These are phyloP conservation scores for Physcomitrellopsis africana DNA, from an alignment of 225 moss, liverwort and hornwort species.

Conservation along the genomic window DNA sequence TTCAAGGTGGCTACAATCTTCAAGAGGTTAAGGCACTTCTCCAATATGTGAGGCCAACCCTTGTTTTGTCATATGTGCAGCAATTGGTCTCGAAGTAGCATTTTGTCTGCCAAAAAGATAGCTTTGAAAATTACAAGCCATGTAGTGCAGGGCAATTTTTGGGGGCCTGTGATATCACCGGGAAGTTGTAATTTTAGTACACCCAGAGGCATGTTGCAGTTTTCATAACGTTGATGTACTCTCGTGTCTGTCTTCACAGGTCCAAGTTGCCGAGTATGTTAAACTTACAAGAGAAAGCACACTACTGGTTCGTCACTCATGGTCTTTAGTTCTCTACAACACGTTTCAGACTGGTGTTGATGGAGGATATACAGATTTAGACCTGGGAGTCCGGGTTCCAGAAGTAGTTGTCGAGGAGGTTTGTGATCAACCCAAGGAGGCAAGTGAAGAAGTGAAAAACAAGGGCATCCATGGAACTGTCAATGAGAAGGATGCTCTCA, in stretches of 20 bases:
- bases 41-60: not conserved
- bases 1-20: not conserved
- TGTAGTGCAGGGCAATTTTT: too few relatives aligned
- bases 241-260: constrained; percentile 37
- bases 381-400: constrained; percentile 25
- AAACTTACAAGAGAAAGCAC: constrained; percentile 71
- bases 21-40: not conserved
- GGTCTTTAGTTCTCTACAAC: constrained; percentile 92
- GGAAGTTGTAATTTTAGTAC: too few relatives aligned
- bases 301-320: constrained; percentile 84
- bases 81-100: not conserved
- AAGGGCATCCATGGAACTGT: constrained; percentile 21
- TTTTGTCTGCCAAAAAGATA: too few relatives aligned
- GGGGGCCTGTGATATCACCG: too few relatives aligned
- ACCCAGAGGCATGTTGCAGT: too few relatives aligned
- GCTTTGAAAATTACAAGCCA: too few relatives aligned
- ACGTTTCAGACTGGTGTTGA: constrained; percentile 63
- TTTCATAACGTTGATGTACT: constrained; percentile 25
- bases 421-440: constrained; percentile 48
- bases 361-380: constrained; percentile 52
- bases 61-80: not conserved
- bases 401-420: constrained; percentile 60
- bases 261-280: constrained; percentile 69
- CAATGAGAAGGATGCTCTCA: constrained; percentile 27
- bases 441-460: constrained; percentile 31